Evolutionary conservation across 345 rosid genomes (phyloP), one percentile per base, ranked within the genome.

Genomic region (Dipteronia sinensis): DNA sequence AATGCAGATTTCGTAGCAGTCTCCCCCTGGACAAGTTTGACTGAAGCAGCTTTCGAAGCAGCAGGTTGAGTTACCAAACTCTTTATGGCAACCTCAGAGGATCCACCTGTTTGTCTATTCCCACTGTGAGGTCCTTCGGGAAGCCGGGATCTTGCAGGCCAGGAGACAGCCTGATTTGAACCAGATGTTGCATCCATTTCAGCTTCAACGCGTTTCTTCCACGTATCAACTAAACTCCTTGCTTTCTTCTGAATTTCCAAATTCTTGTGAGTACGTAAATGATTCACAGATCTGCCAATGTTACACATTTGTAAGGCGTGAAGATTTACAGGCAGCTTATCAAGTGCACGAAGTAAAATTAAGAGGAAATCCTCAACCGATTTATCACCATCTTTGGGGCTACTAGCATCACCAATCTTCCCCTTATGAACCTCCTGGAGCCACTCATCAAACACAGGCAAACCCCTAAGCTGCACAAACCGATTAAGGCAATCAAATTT

Each of bases 161-260:
- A 90, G 7, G 90, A 66, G 25, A 77, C 91, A 80, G 81, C 88
- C 81, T 86, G 97, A 65, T 82, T 90, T 15, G 91, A 83, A 25
- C 90, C 90, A 72, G 92, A 78, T 81, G 88, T 93, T 0, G 91
- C 89, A 87, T 95, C 96, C 98, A 93, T 92, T 80, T 95, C 99
- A 79, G 92, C 95, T 81, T 95, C 99, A 27, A 95, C 99, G 20
- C 97, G 91, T 77, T 89, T 95, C 88, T 95, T 95, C 97, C 99
- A 95, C 3, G 93, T 93, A 80, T 95, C 99, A 74, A 95, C 99
- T 67, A 95, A 86, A 72, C 93, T 87, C 83, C 97, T 88, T 42
- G 97, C 96, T 75, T 95, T 95, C 88, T 86, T 95, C 83, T 92
- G 96, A 78, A 95, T 92, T 69, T 95, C 98, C 59, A 86, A 79